Percentiles rank a stretch among this genome's conserved stretches.
Evolutionary conservation across 179 eudicot genomes (phyloP).

Genomic region (Sideroxylon spinosum): DNA sequence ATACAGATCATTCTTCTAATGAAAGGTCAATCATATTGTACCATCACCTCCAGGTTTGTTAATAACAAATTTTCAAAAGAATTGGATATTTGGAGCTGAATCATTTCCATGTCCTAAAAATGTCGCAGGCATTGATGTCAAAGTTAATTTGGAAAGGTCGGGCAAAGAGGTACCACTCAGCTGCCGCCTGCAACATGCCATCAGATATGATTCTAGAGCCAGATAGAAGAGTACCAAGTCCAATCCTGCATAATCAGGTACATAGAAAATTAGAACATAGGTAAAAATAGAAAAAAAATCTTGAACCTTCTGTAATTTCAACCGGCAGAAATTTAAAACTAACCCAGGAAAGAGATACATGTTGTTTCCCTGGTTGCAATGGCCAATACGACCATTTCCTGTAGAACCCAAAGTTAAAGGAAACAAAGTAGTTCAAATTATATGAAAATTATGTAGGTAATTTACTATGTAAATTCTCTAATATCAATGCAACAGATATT

Average conservation of each 20-base stretch:
- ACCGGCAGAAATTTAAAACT: conserved; percentile 26
- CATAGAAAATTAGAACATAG: conserved; percentile 2
- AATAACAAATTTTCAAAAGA: neutral
- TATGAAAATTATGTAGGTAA: neutral
- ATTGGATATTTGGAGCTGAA: neutral
- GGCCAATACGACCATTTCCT: conserved; percentile 86
- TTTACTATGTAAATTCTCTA: neutral
- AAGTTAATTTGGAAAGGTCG: neutral
- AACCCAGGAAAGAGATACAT: conserved; percentile 99
- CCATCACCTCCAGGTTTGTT: conserved; percentile 14
- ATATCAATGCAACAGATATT: neutral
- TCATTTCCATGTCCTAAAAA: neutral
- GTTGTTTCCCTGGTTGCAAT: conserved; percentile 96
- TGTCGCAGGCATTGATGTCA: neutral
- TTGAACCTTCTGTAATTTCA: neutral
- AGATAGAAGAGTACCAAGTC: conserved; percentile 91
- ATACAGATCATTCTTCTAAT: neutral
- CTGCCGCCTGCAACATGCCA: conserved; percentile 99
- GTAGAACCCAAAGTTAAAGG: conserved; percentile 19
- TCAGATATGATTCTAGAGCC: conserved; percentile 79
- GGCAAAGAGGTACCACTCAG: conserved; percentile 60
- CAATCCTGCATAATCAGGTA: conserved; percentile 60
- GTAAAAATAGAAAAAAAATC: neutral
- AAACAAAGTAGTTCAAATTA: neutral
- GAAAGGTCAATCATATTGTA: neutral